phyloP scores from a whole-genome alignment of 352 stramenopile genomes.

The Phytophthora litchii region DNA sequence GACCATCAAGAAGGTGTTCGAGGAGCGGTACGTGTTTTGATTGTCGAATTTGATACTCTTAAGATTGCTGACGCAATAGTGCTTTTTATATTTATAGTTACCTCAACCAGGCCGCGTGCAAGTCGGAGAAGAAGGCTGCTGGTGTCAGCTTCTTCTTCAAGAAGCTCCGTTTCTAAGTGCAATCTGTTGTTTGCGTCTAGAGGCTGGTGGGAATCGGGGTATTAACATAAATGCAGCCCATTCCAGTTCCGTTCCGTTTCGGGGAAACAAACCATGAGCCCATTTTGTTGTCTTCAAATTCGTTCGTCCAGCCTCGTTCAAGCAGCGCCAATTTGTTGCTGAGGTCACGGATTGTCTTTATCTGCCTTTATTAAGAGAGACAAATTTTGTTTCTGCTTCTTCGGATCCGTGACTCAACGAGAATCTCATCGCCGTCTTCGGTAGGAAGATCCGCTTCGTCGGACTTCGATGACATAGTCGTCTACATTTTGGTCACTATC shows the following conservation, averaged over 20 bases:
- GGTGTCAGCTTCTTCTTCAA: conserved; percentile 99
- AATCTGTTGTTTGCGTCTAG: conserved; percentile 48
- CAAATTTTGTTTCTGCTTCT: too few species aligned
- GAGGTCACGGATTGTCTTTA: too few species aligned
- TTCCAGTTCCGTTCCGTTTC: conserved; percentile 70
- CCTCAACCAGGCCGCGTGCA: conserved; percentile 95
- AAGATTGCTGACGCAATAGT: conserved; percentile 18
- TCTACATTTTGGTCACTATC: conserved; percentile 22
- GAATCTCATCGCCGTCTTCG: conserved; percentile 17
- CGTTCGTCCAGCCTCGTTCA: not conserved
- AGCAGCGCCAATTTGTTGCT: not conserved
- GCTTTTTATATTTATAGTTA: conserved; percentile 44
- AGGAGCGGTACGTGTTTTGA: conserved; percentile 92
- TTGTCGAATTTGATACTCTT: not conserved
- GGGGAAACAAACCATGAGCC: conserved; percentile 35
- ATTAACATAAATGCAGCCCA: conserved; percentile 66
- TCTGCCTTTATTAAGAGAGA: too few species aligned
- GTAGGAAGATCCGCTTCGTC: conserved; percentile 10
- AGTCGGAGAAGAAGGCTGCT: conserved; percentile 98
- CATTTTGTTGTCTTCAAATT: conserved; percentile 16
- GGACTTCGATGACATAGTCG: conserved; percentile 30
- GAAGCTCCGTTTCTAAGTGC: conserved; percentile 98
- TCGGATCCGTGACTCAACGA: not conserved
- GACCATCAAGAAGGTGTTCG: conserved; percentile 99
- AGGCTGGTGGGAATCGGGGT: conserved; percentile 50